Evolutionary conservation across 257 asterid species (phyloP).

Genomic region (Petunia axillaris): DNA sequence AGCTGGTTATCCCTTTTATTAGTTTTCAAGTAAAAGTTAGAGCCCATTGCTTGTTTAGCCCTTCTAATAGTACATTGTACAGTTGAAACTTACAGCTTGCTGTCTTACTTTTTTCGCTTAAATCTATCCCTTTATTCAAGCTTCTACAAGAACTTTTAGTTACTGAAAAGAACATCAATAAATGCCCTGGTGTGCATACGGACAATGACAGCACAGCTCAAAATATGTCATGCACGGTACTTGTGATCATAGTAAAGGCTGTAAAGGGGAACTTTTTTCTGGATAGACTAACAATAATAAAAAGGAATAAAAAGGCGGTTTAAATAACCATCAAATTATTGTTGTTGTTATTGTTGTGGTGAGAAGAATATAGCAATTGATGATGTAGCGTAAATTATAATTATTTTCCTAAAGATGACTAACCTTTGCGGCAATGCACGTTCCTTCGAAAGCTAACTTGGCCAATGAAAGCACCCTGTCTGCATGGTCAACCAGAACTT

Average conservation of each 20-base stretch:
- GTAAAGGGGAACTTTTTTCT: background rate
- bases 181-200: background rate
- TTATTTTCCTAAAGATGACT: conserved; percentile 1
- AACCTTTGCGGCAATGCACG: conserved; percentile 68
- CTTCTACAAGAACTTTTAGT: background rate
- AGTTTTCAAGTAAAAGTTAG: conserved; percentile 11
- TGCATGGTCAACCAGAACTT: conserved; percentile 65
- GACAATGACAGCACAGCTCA: background rate
- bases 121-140: conserved; percentile 19
- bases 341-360: background rate
- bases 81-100: background rate
- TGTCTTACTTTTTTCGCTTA: background rate
- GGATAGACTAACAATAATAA: background rate
- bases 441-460: conserved; percentile 66
- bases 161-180: background rate
- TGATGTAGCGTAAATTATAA: background rate
- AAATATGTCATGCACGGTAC: background rate
- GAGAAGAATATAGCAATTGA: conserved; percentile 1
- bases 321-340: background rate
- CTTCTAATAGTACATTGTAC: background rate
- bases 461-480: conserved; percentile 65
- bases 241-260: background rate
- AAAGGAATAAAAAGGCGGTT: background rate
- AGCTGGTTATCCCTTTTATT: background rate
- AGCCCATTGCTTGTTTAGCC: background rate